These are phyloP conservation scores for Kazachstania martiniae DNA, from an alignment of 805 yeast species.

Conservation along the genomic window DNA sequence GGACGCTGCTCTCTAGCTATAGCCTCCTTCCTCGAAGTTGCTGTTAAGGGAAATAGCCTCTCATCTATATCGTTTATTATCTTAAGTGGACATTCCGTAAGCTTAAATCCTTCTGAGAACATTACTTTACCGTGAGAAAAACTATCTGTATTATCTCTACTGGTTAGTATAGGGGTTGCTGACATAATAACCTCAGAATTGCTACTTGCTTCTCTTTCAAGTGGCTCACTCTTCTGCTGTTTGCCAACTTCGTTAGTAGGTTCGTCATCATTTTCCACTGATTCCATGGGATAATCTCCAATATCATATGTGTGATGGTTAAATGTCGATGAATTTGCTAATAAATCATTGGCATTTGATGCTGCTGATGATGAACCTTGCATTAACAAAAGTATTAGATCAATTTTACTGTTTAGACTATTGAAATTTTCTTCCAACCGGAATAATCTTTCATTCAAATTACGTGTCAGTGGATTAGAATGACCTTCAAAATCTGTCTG, in stretches of 20 bases:
- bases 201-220: neutral
- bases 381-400: constrained; percentile 11
- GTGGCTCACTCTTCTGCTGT: too few species aligned
- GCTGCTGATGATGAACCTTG: constrained; percentile 13
- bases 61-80: constrained; percentile 31
- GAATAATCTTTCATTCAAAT: constrained; percentile 10
- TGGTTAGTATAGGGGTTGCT: neutral
- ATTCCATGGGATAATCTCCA: neutral
- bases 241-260: neutral
- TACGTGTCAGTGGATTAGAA: constrained; percentile 1
- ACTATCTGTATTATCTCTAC: neutral
- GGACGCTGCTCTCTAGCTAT: constrained; percentile 27
- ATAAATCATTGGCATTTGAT: constrained; percentile 3
- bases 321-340: neutral
- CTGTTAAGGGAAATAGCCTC: constrained; percentile 28
- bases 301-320: neutral
- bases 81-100: constrained; percentile 30
- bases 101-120: constrained; percentile 10
- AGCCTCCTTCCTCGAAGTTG: constrained; percentile 19
- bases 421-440: constrained; percentile 20
- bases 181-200: neutral
- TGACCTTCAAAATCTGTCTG: neutral
- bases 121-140: too few species aligned
- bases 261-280: neutral
- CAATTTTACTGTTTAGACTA: constrained; percentile 13